Evolutionary conservation across 2,329 filamentous ascomycete species (phyloP), one percentile per base, ranked within the genome.

Genomic region (Fusarium protoensiforme): DNA sequence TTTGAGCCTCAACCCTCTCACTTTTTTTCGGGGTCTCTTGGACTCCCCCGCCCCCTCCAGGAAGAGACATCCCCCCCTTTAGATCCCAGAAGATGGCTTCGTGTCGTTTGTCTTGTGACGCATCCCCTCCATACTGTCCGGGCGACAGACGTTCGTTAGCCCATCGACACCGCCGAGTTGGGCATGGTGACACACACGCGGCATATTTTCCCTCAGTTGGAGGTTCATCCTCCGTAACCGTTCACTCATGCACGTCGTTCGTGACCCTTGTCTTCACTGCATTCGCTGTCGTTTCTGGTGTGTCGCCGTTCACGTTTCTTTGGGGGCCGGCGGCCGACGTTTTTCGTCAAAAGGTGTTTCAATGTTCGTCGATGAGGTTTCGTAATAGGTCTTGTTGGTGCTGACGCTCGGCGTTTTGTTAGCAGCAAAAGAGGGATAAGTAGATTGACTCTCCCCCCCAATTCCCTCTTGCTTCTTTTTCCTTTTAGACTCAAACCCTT

Each of bases 11-110:
- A 62, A 31, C 38, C 11, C 38, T 27, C 36, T 27, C 43, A 7
- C 67, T 62, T 68, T 62, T 68, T 74, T 71, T 73, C 53, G 61
- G 71, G 71, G 71, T 61, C 35, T 62, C 39, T 13, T 36, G 18
- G 65, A 39, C 41, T 57, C 71, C 71, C 67, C 63, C 66, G 67
- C 61, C 53, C 61, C 22, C n/a, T 56, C 33, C 20, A 35, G 24
- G 27, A n/a, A 24, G 6, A 61, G 27, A 29, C 3, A 20, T 41
- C 36, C 10, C 20, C 14, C 43, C 35, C 14, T 7, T n/a, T n/a
- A 1, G 8, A 11, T 2, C 4, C 41, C 20, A 46, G 5, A 48
- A 29, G 24, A 51, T 24, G n/a, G 46, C 46, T 51, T 51, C 46
- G 6, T 29, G 58, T 27, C 11, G 58, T 24, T 24, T 29, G 58